Evolutionary conservation across 208 protist genomes (phyloP), one percentile per base, ranked within the genome.

Genomic region (Trypanosoma mega): DNA sequence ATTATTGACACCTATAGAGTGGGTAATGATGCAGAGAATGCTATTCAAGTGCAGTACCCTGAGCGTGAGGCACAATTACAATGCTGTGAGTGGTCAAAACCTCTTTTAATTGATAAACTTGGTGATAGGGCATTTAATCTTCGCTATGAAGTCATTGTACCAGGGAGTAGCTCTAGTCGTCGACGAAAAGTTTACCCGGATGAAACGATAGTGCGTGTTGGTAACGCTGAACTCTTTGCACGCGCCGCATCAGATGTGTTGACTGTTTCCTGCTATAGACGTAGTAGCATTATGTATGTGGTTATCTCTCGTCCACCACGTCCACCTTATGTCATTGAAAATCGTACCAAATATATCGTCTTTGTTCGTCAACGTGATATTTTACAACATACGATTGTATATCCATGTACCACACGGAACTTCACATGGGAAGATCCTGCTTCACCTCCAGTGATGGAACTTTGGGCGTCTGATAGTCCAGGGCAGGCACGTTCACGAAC

Each of bases 281-380:
- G 63, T 31, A 76, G 37, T 43, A 78, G 63, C 67, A 72, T 82
- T 41, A 75, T 82, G 46, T 87, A 76, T 39, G 75, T 87, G 29
- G 74, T 81, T 9, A 23, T 92, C 20, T 70, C 67, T 14, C 71
- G 73, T n/a, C 74, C 78, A 7, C 31, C 58, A 27, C 61, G 61
- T 36, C 81, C 85, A 16, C 85, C 85, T 16, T 72, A 83, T 60
- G 67, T 86, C n/a, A 51, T 92, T 33, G 85, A 92, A 50, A 92
- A 92, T 56, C 79, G 85, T 41, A 85, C 82, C 0, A 53, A 68
- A 16, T 90, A 66, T 57, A 76, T 72, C 24, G 50, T 87, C 18
- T 73, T 64, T 48, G 72, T 84, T 49, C 54, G 72, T 51, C 85
- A 92, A 58, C 68, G 23, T 21, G 63, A 39, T 72, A 37, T 14